These are phyloP conservation scores for Pythium dissotocum DNA, from an alignment of 352 stramenopile species.

Conservation along the genomic window DNA sequence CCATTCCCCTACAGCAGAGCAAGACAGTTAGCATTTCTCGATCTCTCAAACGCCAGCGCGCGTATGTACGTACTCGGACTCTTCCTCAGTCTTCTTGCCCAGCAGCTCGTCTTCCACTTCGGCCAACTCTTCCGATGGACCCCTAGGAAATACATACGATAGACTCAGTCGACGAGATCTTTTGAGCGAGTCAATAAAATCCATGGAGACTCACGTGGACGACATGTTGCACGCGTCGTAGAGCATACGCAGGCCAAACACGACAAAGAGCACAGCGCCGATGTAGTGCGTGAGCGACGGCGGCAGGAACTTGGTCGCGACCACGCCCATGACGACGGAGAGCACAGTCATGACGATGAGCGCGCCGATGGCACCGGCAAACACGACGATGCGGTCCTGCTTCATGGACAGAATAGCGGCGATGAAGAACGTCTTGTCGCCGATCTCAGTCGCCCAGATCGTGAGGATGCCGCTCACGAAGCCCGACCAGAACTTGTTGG, in stretches of 20 bases:
- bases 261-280: conserved; percentile 94
- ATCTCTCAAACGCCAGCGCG: not conserved
- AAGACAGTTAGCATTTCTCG: not conserved
- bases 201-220: conserved; percentile 44
- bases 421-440: conserved; percentile 99
- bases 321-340: conserved; percentile 95
- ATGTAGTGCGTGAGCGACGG: conserved; percentile 95
- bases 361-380: conserved; percentile 93
- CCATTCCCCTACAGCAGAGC: conserved; percentile 24
- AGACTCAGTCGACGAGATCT: not conserved
- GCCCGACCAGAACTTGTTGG: conserved; percentile 86
- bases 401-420: conserved; percentile 97
- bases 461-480: conserved; percentile 91
- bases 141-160: conserved; percentile 29
- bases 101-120: conserved; percentile 87
- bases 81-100: conserved; percentile 77
- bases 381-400: conserved; percentile 94
- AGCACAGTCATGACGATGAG: conserved; percentile 98
- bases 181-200: not conserved
- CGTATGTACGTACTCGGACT: conserved; percentile 44
- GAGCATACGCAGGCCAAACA: conserved; percentile 96
- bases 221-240: conserved; percentile 86
- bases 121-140: conserved; percentile 75
- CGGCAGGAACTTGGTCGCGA: conserved; percentile 95
- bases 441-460: conserved; percentile 98